Evolutionary conservation across 306 rosid genomes (phyloP), one percentile per base, ranked within the genome.

Genomic region (Begonia loranthoides): DNA sequence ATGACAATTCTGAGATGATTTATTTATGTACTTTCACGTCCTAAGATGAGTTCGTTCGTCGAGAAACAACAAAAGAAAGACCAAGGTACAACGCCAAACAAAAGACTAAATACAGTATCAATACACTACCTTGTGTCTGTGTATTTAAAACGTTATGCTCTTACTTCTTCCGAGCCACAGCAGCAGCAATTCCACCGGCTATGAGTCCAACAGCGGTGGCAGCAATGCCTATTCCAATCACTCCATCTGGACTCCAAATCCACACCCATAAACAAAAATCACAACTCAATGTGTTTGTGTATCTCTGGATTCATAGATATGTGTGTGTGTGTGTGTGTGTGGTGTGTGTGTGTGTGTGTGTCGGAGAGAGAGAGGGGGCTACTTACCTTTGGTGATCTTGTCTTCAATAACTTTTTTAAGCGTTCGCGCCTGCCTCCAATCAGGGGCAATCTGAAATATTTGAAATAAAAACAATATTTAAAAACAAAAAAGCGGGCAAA

Each of bases 191-290:
- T 22, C 95, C 93, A 54, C 93, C 93, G 50, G 79, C 93, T 51
- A 82, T 4, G 61, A 89, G 77, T 55, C 93, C 97, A 36, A 79
- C 79, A 33, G 89, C 95, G 40, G 89, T 78, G 13, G 97, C 88
- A 10, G 93, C 76, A 60, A 89, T 89, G 72, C 97, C 95, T 45
- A 89, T 77, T 69, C 97, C 97, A 64, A 89, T 84, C 41, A 77
- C 79, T 40, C 97, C 97, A 66, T 89, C 97, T 89, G 73, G 67
- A 64, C 70, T 41, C 53, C 38, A 56, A 62, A 54, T 2, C 56
- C 46, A 41, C 1, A 13, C 46, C 12, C 3, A 14, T 13, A 57
- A 17, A 13, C 17, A 17, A 17, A 5, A 48, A 59, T 15, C 45
- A 59, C 17, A 34, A 41, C 12, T 59, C 11, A 15, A 3, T 47